Conservation (phyloP, 352 stramenopile species). For the Globisporangium solare region DNA sequence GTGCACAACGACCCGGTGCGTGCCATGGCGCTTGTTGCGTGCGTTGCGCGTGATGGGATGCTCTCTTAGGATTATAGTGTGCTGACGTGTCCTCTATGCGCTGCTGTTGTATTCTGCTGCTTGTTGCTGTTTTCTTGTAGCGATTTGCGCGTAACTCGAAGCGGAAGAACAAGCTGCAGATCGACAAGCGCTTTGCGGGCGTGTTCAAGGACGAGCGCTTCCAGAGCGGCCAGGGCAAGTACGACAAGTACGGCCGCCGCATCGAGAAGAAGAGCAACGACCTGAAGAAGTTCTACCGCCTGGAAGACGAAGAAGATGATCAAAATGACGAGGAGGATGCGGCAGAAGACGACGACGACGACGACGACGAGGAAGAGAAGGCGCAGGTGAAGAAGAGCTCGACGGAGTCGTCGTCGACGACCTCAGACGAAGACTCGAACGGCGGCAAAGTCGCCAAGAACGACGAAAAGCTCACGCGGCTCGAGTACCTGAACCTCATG, state of each 20-base stretch:
- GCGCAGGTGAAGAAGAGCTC: conserved; percentile 14
- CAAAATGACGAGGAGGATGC: conserved; percentile 13
- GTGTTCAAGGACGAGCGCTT: conserved; percentile 77
- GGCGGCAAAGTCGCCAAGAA: conserved; percentile 30
- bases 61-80: no score
- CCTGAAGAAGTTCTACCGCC: conserved; percentile 74
- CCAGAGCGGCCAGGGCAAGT: conserved; percentile 78
- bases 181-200: conserved; percentile 71
- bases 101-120: not conserved
- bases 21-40: not conserved
- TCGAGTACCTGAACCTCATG: conserved; percentile 87
- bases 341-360: conserved; percentile 11
- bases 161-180: conserved; percentile 81
- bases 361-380: conserved; percentile 15
- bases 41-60: not conserved
- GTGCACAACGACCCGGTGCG: conserved; percentile 81
- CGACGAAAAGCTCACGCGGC: conserved; percentile 59
- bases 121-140: conserved; percentile 21
- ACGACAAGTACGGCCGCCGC: conserved; percentile 85
- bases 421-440: conserved; percentile 24
- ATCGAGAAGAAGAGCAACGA: conserved; percentile 76
- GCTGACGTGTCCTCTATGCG: no score
- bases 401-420: conserved; percentile 1
- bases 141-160: conserved; percentile 74
- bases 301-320: conserved; percentile 55